Percentiles rank a stretch among this genome's conserved stretches.
phyloP scores from a whole-genome alignment of 2,329 filamentous ascomycete species.

The Xylariaceae sp. region DNA sequence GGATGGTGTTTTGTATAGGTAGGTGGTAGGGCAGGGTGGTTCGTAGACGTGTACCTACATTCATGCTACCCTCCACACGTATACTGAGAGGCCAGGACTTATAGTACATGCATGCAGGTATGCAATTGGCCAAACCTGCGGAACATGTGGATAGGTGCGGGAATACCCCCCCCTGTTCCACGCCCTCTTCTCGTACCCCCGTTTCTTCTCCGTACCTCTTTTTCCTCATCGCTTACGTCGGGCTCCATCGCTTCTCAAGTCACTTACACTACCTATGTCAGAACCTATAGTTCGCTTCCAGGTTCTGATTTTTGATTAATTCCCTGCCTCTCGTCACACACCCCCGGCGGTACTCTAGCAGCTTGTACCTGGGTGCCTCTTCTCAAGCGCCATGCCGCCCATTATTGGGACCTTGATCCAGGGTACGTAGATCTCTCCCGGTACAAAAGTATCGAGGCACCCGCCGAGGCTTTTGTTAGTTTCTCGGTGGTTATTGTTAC shows the following conservation, averaged over 20 bases:
- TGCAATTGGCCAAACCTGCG: slow-evolving; percentile 29
- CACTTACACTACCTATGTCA: background rate
- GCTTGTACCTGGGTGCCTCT: slow-evolving; percentile 28
- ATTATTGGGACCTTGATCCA: slow-evolving; percentile 38
- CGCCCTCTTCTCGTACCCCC: background rate
- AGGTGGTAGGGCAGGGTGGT: slow-evolving; percentile 19
- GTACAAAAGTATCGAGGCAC: slow-evolving; percentile 40
- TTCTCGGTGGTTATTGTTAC: slow-evolving; percentile 22
- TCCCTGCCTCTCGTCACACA: slow-evolving; percentile 21
- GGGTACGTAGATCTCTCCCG: slow-evolving; percentile 39
- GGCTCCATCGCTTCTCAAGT: background rate
- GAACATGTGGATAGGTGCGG: slow-evolving; percentile 27
- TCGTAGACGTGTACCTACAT: slow-evolving; percentile 28
- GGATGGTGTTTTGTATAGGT: background rate
- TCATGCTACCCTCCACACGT: slow-evolving; percentile 25
- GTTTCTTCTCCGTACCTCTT: background rate
- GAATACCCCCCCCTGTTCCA: slow-evolving; percentile 18
- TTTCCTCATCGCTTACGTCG: slow-evolving; percentile 1
- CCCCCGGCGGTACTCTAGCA: slow-evolving; percentile 32
- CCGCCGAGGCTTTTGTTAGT: slow-evolving; percentile 32
- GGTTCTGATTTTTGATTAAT: slow-evolving; percentile 24
- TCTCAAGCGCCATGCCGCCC: slow-evolving; percentile 42
- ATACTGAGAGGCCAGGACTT: slow-evolving; percentile 8
- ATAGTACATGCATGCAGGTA: slow-evolving; percentile 24
- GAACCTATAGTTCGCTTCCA: slow-evolving; percentile 21